phyloP scores from a whole-genome alignment of 2,329 filamentous ascomycete species.

The Zymoseptoria crescenta region DNA sequence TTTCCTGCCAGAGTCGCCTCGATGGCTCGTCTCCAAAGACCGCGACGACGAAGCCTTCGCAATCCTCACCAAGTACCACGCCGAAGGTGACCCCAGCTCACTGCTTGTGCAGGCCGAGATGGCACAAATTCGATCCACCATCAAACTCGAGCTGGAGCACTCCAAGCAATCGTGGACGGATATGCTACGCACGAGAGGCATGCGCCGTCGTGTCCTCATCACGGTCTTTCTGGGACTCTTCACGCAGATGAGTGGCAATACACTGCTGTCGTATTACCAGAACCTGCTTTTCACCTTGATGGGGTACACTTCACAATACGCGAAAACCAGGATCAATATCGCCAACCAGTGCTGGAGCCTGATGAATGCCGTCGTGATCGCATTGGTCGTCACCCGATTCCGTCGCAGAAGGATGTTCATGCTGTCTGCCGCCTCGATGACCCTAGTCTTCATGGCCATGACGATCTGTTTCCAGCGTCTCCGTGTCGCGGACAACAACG shows the following conservation, averaged over 20 bases:
- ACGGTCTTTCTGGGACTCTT: slow-evolving; percentile 31
- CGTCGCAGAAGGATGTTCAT: slow-evolving; percentile 40
- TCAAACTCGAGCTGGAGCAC: slow-evolving; percentile 46
- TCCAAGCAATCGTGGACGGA: slow-evolving; percentile 31
- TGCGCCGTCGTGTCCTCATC: slow-evolving; percentile 32
- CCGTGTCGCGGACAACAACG: slow-evolving; percentile 26
- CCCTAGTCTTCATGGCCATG: slow-evolving; percentile 36
- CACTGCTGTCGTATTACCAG: slow-evolving; percentile 28
- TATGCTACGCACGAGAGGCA: slow-evolving; percentile 20
- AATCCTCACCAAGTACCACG: slow-evolving; percentile 54
- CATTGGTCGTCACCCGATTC: slow-evolving; percentile 34
- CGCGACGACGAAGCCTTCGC: slow-evolving; percentile 8
- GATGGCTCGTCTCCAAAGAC: slow-evolving; percentile 11
- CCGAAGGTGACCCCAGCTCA: slow-evolving; percentile 53
- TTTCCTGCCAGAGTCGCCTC: slow-evolving; percentile 12
- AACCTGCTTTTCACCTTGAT: slow-evolving; percentile 31
- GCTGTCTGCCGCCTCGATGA: slow-evolving; percentile 37
- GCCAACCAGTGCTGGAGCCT: slow-evolving; percentile 35
- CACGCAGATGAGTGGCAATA: slow-evolving; percentile 34
- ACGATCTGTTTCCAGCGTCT: slow-evolving; percentile 32
- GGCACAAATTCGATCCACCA: slow-evolving; percentile 51
- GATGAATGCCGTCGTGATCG: slow-evolving; percentile 30
- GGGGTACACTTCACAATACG: slow-evolving; percentile 29
- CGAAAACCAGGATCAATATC: slow-evolving; percentile 33
- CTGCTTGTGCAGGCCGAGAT: slow-evolving; percentile 58